phyloP scores from a whole-genome alignment of 176 grass and related monocot species.

The Oryza glaberrima region DNA sequence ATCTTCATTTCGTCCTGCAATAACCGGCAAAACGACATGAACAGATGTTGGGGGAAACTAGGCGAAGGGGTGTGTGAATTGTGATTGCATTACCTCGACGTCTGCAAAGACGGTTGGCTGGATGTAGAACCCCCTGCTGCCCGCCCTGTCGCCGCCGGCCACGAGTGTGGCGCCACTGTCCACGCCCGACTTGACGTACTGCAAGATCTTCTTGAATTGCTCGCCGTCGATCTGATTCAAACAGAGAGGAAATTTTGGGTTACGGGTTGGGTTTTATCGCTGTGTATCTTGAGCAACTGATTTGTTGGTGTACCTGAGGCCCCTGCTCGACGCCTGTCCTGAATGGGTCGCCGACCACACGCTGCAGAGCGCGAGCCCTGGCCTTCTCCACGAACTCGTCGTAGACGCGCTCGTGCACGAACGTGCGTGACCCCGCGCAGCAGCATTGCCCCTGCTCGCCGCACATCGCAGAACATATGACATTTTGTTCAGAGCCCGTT shows the following conservation, averaged over 20 bases:
- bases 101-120: conserved; percentile 86
- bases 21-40: not conserved
- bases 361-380: conserved; percentile 67
- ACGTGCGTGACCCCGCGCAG: conserved; percentile 92
- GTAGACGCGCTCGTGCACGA: conserved; percentile 86
- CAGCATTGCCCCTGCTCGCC: conserved; percentile 83
- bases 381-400: conserved; percentile 97
- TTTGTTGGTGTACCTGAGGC: conserved; percentile 55
- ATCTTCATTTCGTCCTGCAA: conserved; percentile 86
- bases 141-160: conserved; percentile 64
- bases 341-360: conserved; percentile 95
- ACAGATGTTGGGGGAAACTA: not conserved
- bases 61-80: not conserved
- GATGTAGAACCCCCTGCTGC: conserved; percentile 80
- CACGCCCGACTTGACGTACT: conserved; percentile 65
- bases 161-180: conserved; percentile 76
- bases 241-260: not conserved
- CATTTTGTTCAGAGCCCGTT: not conserved
- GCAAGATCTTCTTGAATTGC: conserved; percentile 86
- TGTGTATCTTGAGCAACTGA: not conserved
- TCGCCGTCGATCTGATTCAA: conserved; percentile 67
- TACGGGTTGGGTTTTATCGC: not conserved
- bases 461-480: not conserved
- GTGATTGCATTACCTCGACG: conserved; percentile 50
- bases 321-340: conserved; percentile 83